Evolutionary conservation across 2,329 filamentous ascomycete genomes (phyloP), one percentile per base, ranked within the genome.

Genomic region (Raffaelea arxii): DNA sequence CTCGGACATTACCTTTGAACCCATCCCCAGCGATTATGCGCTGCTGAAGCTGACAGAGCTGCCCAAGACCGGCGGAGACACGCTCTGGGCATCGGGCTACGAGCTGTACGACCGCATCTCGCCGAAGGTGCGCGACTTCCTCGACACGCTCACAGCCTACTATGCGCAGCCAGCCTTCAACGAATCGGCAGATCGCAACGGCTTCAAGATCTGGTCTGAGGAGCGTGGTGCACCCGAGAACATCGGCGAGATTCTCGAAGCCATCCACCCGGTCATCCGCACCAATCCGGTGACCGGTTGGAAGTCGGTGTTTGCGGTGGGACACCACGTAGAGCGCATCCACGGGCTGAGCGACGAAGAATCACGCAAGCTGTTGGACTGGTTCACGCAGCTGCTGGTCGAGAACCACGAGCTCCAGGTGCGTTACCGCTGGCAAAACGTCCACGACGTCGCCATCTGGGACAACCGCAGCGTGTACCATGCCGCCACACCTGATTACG

Each of bases 1-100:
- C 50, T 68, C 67, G 41, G 70, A 73, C 49, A 70, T 71, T 49
- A 69, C 67, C 4, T 72, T 72, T 47, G 69, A 72, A 56, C 63
- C 58, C 0, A 59, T 70, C 23, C 69, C 70, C 0, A 66, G 65
- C 19, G 69, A 72, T 51, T 72, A 72, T 48, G 65, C 69, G 2
- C 61, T 69, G 23, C 55, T 73, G 11, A 60, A 66, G 25, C 57
- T 72, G 47, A 64, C 65, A 0, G 56, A 68, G 54, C 61, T 66
- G 12, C 68, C 68, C 0, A 54, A 56, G 43, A 66, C 63, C 5
- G 68, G 68, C 39, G 67, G 67, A 58, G 71, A 75, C 59, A 82
- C 81, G 0, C 69, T 84, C 11, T 84, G 79, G 78, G 80, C 80
- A 0, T 80, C 77, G 1, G 78, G 78, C 1, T 84, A 83, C 56